Percentiles rank a stretch among this genome's conserved stretches.
Conservation (phyloP, 768 basidiomycete species). For the Suillus tomentosus region DNA sequence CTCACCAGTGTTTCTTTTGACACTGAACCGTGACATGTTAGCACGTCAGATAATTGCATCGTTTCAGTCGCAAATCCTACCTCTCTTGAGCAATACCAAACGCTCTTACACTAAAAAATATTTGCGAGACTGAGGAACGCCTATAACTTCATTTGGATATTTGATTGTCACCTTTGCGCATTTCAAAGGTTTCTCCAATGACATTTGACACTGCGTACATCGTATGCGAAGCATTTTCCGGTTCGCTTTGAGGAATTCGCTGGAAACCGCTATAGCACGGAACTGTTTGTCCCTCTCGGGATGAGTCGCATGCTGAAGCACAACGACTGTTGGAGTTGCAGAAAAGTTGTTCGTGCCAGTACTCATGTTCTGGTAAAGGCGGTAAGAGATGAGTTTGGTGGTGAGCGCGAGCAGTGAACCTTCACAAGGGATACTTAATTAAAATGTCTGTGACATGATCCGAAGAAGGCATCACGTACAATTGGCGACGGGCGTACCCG, state of each 20-base stretch:
- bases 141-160: neutral
- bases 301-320: neutral
- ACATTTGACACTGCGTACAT: neutral
- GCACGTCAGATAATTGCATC: neutral
- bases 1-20: neutral
- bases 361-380: neutral
- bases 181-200: slow-evolving; percentile 1
- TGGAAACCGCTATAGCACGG: neutral
- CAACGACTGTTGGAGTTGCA: neutral
- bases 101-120: neutral
- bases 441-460: too few species aligned
- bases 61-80: neutral
- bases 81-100: slow-evolving; percentile 3
- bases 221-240: neutral
- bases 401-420: neutral
- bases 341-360: neutral
- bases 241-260: neutral
- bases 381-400: neutral
- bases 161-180: neutral
- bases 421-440: too few species aligned
- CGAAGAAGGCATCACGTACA: too few species aligned
- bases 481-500: too few species aligned
- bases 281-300: neutral
- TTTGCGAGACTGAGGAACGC: neutral
- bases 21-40: neutral